phyloP scores from a whole-genome alignment of 768 basidiomycete genomes.

The Udeniomyces megalosporus region DNA sequence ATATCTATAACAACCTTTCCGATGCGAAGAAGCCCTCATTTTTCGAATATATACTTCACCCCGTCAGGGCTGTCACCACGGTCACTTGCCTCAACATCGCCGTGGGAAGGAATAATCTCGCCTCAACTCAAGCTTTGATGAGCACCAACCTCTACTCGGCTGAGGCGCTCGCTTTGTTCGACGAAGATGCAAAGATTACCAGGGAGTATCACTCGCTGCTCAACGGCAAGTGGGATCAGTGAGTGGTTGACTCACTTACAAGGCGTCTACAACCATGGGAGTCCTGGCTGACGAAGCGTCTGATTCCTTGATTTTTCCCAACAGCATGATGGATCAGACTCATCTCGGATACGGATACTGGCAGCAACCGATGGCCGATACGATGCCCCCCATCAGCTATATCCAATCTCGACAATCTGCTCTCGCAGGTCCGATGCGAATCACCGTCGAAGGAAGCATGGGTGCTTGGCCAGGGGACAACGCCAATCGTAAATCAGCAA shows the following conservation, averaged over 20 bases:
- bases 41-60: slow-evolving; percentile 56
- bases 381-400: slow-evolving; percentile 27
- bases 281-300: slow-evolving; percentile 3
- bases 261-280: not conserved
- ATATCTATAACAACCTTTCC: slow-evolving; percentile 42
- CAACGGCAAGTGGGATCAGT: slow-evolving; percentile 52
- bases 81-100: not conserved
- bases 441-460: slow-evolving; percentile 40
- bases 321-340: slow-evolving; percentile 55
- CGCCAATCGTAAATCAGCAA: not conserved
- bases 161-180: slow-evolving; percentile 42
- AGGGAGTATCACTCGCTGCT: slow-evolving; percentile 43
- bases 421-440: slow-evolving; percentile 47
- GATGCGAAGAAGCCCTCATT: slow-evolving; percentile 41
- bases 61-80: slow-evolving; percentile 42
- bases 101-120: slow-evolving; percentile 42
- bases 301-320: not conserved
- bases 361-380: slow-evolving; percentile 52
- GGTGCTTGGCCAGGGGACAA: slow-evolving; percentile 16
- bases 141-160: slow-evolving; percentile 46
- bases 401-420: slow-evolving; percentile 38
- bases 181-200: slow-evolving; percentile 39
- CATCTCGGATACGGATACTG: slow-evolving; percentile 52
- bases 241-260: slow-evolving; percentile 19
- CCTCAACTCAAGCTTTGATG: slow-evolving; percentile 47